A percentile compares a stretch with the other conserved stretches of the same genome.
These are phyloP conservation scores for Colletotrichum sp. DNA, from an alignment of 2,329 filamentous ascomycete species.

Conservation along the genomic window DNA sequence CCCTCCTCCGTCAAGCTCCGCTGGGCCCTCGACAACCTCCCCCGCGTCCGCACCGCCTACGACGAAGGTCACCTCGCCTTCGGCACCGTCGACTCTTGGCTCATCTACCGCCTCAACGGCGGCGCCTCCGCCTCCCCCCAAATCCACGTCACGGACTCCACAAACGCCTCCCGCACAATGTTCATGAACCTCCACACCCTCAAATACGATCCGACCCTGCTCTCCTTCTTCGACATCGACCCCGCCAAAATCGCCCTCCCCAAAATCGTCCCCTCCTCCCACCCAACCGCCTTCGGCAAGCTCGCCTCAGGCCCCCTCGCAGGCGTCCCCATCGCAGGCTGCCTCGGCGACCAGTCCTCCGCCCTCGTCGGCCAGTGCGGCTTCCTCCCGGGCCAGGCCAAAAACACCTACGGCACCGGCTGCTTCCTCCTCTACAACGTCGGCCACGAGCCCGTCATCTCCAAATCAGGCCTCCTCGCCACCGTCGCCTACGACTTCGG, in stretches of 20 bases:
- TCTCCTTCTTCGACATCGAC: constrained; percentile 80
- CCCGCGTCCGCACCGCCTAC: constrained; percentile 75
- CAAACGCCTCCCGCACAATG: constrained; percentile 91
- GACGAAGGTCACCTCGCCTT: constrained; percentile 79
- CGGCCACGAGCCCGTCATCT: constrained; percentile 83
- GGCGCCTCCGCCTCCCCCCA: constrained; percentile 62
- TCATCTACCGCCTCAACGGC: constrained; percentile 84
- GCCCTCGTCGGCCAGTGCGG: constrained; percentile 86
- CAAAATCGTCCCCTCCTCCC: constrained; percentile 83
- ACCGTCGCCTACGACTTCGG: constrained; percentile 88
- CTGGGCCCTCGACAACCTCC: constrained; percentile 79
- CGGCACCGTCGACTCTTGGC: constrained; percentile 88
- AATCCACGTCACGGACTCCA: constrained; percentile 82
- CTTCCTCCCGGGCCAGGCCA: constrained; percentile 81
- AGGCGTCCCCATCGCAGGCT: constrained; percentile 79
- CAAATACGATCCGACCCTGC: constrained; percentile 77
- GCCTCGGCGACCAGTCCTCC: constrained; percentile 85
- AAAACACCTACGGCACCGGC: constrained; percentile 91
- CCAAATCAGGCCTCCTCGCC: constrained; percentile 80
- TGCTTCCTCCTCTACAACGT: constrained; percentile 92
- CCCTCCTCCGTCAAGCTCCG: constrained; percentile 85
- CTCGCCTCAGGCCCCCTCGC: constrained; percentile 69
- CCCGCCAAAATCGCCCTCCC: constrained; percentile 74
- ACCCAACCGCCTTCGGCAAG: constrained; percentile 73
- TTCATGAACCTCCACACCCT: constrained; percentile 88